Evolutionary conservation across 2,329 filamentous ascomycete species (phyloP), one percentile per base, ranked within the genome.

Genomic region (Colletotrichum spaethianum): DNA sequence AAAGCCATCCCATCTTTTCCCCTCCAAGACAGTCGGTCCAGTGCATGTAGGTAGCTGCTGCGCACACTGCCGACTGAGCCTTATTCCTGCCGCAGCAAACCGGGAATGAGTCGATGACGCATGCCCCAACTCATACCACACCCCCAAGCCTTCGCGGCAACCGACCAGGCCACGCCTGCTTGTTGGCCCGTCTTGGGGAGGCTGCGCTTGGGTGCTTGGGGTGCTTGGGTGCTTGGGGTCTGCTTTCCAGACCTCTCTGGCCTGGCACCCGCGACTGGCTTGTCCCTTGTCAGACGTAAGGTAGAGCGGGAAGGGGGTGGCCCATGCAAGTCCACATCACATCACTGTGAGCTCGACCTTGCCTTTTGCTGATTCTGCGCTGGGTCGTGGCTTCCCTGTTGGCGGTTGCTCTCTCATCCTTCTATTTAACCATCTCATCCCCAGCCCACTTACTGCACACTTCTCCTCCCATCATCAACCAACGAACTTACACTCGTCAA

Each of bases 261-360:
- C 59, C 69, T 69, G 36, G 42, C 52, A 59, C 65, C 33, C 53
- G 65, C 62, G 65, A 72, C 65, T 44, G 65, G 69, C 65, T 55
- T 72, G 69, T 64, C 66, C 69, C 69, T 72, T 72, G 69, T 72
- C 69, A 72, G 69, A 72, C 69, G 65, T 59, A 69, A 71, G 64
- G 64, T 62, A 62, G 56, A 60, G 50, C 61, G 40, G 60, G 67
- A 73, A 67, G 62, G 67, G 70, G 70, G 63, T n/a, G 65, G 60
- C 61, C 69, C 70, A 69, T 73, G 70, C 70, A 69, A 68, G 70
- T 70, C 72, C 72, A 74, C 72, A 74, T 74, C 72, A 74, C 64
- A 73, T 73, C 66, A 63, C 53, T 57, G 44, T 72, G 70, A 72
- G 70, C 70, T 72, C 65, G 69, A 57, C 68, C 67, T 65, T 65